Evolutionary conservation across 768 basidiomycete species (phyloP).

Genomic region (Suillus subaureus): DNA sequence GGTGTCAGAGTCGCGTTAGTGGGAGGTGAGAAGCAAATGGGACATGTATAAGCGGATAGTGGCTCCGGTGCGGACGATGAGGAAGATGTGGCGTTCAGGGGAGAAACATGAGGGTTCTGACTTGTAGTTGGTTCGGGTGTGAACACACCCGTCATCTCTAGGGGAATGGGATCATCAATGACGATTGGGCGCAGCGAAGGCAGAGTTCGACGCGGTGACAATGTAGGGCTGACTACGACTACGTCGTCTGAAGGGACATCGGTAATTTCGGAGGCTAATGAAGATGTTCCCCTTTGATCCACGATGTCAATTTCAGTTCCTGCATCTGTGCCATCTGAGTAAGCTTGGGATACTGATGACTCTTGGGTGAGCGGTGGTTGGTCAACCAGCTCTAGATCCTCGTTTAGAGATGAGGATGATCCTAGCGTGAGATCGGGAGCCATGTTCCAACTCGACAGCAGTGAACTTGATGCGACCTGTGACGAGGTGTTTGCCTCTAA

Average conservation of each 20-base stretch:
- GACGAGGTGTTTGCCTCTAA: not conserved
- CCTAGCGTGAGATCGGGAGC: not conserved
- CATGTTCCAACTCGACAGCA: not conserved
- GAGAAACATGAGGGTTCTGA: constrained; percentile 1
- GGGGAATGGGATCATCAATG: constrained; percentile 3
- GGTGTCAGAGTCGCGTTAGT: constrained; percentile 77
- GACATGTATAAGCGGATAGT: constrained; percentile 71
- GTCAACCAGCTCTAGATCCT: not conserved
- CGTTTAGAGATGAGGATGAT: not conserved
- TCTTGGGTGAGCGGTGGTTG: constrained; percentile 3
- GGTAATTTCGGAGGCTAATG: not conserved
- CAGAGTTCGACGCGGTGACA: not conserved
- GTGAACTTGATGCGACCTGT: not conserved
- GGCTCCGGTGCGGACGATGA: constrained; percentile 24
- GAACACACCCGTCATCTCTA: not conserved
- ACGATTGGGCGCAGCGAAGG: constrained; percentile 1
- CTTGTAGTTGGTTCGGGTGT: constrained; percentile 6
- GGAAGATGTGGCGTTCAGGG: constrained; percentile 1
- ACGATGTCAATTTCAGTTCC: not conserved
- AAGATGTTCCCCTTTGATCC: not conserved
- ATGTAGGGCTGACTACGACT: constrained; percentile 3
- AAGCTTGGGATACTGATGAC: not conserved
- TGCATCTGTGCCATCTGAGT: not conserved
- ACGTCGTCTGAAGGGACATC: not conserved
- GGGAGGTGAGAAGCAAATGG: constrained; percentile 78